Base-by-base conservation (phyloP, 768 basidiomycete genomes). In the Leucosporidium scottii region DNA sequence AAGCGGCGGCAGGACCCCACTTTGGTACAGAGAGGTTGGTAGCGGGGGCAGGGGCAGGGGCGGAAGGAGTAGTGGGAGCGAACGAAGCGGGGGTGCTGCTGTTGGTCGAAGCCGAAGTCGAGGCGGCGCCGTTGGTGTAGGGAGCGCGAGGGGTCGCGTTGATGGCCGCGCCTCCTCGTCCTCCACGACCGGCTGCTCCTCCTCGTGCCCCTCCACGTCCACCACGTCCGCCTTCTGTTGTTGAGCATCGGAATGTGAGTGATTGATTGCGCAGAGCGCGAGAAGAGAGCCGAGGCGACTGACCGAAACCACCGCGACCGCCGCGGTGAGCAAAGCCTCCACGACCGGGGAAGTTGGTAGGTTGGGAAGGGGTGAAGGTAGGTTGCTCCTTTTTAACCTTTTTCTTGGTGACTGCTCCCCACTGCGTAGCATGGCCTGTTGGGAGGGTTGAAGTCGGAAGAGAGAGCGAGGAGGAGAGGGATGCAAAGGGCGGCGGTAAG, bases 341-440 rank as follows among this genome's bases (percentile, higher is more conserved):
- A 53, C 51, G 51, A 15, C 28, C 55, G 28, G 55, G 4, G 51
- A 25, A 13, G 23, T 10, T 10, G 28, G n/a, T 13, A 36, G 47
- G 6, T 21, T 28, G 27, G 27, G 47, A 17, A 31, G 28, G 28
- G 20, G 59, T 39, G 36, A 25, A 13, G 13, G 34, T 28, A n/a
- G 57, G 36, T 17, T 34, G n/a, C 31, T 49, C 62, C 71, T 72
- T 72, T 71, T 74, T 72, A 25, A 64, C 63, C 71, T 74, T 74
- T 63, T 72, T 72, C 13, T 63, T 63, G 66, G 72, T 74, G 63
- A 68, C 73, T 0, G 66, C 53, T 4, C 66, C 70, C 71, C 70
- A 74, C 60, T 74, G 73, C 47, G 67, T 44, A 21, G 71, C 64
- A 30, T 67, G 71, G 47, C 73, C 71, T 74, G 67, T 15, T n/a